These are phyloP conservation scores for Heliosperma pusillum DNA, from an alignment of 148 eudicot genomes.

Conservation along the genomic window DNA sequence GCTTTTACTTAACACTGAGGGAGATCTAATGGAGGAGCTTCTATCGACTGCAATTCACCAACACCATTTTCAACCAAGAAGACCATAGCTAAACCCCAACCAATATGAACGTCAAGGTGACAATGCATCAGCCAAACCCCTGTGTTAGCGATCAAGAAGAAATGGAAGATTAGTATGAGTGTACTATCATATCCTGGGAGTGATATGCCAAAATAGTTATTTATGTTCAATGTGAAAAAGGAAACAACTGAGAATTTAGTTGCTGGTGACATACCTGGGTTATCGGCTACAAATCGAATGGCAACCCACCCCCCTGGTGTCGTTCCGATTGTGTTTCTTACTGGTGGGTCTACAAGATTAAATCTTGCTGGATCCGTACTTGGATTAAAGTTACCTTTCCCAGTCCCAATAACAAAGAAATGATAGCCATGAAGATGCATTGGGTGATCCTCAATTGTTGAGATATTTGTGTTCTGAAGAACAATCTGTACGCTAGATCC, in stretches of 20 bases:
- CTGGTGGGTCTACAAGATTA: constrained; percentile 76
- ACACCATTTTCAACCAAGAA: constrained; percentile 71
- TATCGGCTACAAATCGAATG: constrained; percentile 83
- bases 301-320: constrained; percentile 95
- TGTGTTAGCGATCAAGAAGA: constrained; percentile 21
- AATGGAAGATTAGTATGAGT: no score
- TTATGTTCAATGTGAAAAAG: no score
- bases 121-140: constrained; percentile 92
- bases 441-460: constrained; percentile 76
- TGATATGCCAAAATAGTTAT: no score
- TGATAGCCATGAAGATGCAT: constrained; percentile 89
- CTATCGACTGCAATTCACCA: constrained; percentile 47
- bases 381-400: constrained; percentile 77
- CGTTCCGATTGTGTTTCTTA: constrained; percentile 72
- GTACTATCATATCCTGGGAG: no score
- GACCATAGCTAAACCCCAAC: constrained; percentile 74
- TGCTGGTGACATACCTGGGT: constrained; percentile 56
- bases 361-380: constrained; percentile 48
- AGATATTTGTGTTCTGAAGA: constrained; percentile 63
- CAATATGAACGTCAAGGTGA: constrained; percentile 74
- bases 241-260: no score
- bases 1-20: constrained; percentile 53
- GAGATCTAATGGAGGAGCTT: constrained; percentile 75
- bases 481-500: constrained; percentile 71
- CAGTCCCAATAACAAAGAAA: constrained; percentile 73